Evolutionary conservation across 768 basidiomycete genomes (phyloP), one percentile per base, ranked within the genome.

Genomic region (Agrocybe praecox): DNA sequence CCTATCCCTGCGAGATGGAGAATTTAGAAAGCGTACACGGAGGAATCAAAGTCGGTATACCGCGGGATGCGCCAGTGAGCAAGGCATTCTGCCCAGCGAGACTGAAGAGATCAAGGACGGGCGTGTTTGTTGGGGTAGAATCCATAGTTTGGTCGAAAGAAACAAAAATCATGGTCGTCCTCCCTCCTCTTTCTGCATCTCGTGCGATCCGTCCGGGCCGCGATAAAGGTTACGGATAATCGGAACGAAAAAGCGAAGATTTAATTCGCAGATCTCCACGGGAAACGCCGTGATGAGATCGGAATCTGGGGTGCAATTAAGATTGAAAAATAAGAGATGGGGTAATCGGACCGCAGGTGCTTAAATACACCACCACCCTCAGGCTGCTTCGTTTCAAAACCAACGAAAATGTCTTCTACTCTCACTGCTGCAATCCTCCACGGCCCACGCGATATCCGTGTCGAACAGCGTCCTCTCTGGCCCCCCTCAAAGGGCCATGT

Each of bases 381-480:
- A n/a, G n/a, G n/a, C n/a, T n/a, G n/a, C n/a, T n/a, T n/a, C n/a
- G n/a, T n/a, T n/a, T n/a, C n/a, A n/a, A n/a, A n/a, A n/a, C 55
- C 52, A 33, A 29, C 36, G 5, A 80, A 81, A 29, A 29, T 29
- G 26, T 29, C 26, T 45, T 79, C 78, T 40, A 72, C 82, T 14
- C 85, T 91, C 50, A 73, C 76, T 52, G 90, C 92, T 52, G 89
- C 85, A 52, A 91, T 97, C 65, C 89, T 96, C 57, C 83, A 93
- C 65, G 92, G 90, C 18, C 79, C 91, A 52, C 84, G 83, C 64
- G 94, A 96, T 76, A 82, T 98, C 60, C 88, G 87, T 61, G 63
- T 90, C 66, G 92, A 94, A 67, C 75, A 87, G 40, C 87, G 94
- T 62, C 78, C 81, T 45, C 72, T 89, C 60, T 88, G 86, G 79